Percentiles rank a stretch among this genome's conserved stretches.
Conservation (phyloP, 495 filamentous ascomycete species). For the Pyrenula aspistea region DNA sequence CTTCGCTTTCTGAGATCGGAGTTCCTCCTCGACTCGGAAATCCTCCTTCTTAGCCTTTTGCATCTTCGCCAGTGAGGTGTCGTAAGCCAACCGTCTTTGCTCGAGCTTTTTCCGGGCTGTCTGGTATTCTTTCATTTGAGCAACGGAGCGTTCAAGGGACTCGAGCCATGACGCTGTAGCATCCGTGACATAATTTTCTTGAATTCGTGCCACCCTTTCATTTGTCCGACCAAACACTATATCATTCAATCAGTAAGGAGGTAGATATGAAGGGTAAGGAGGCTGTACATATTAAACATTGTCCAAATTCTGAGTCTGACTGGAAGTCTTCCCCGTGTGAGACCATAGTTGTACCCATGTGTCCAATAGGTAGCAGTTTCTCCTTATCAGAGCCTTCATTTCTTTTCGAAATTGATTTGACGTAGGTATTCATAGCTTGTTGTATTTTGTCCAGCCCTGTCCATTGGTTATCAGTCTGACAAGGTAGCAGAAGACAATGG, state of each 20-base stretch:
- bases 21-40: slow-evolving; percentile 85
- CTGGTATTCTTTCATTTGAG: slow-evolving; percentile 98
- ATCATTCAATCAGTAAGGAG: neutral
- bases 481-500: neutral
- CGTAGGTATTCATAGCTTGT: slow-evolving; percentile 73
- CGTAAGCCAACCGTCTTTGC: slow-evolving; percentile 77
- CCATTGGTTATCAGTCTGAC: slow-evolving; percentile 5
- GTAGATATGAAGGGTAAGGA: neutral
- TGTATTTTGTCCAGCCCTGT: slow-evolving; percentile 87
- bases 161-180: slow-evolving; percentile 87
- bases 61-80: slow-evolving; percentile 82
- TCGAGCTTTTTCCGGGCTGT: slow-evolving; percentile 90
- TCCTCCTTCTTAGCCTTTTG: slow-evolving; percentile 91
- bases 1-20: slow-evolving; percentile 83
- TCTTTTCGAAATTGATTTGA: slow-evolving; percentile 84
- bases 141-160: slow-evolving; percentile 74
- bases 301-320: slow-evolving; percentile 81
- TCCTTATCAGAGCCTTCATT: slow-evolving; percentile 76
- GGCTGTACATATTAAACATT: slow-evolving; percentile 66
- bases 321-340: slow-evolving; percentile 91
- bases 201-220: slow-evolving; percentile 75
- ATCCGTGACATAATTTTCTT: slow-evolving; percentile 72
- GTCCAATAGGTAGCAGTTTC: slow-evolving; percentile 68
- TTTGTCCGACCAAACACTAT: slow-evolving; percentile 71
- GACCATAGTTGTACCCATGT: slow-evolving; percentile 81